Evolutionary conservation across 2,329 filamentous ascomycete genomes (phyloP).

Genomic region (Hypocreales sp.): DNA sequence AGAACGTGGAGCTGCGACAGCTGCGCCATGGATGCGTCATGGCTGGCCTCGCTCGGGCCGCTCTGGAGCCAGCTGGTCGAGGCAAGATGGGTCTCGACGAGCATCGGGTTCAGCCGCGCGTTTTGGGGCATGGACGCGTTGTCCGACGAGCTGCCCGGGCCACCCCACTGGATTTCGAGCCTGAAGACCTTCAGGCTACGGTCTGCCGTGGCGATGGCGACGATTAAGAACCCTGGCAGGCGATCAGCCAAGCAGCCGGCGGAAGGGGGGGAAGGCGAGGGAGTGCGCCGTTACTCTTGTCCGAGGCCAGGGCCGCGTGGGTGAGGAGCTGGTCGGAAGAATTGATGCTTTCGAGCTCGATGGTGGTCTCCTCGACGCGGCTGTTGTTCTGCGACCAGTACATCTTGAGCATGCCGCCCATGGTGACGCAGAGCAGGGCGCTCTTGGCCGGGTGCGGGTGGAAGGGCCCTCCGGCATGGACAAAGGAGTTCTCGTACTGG

Average conservation of each 20-base stretch:
- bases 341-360: conserved; percentile 60
- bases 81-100: conserved; percentile 40
- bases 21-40: conserved; percentile 38
- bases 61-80: conserved; percentile 40
- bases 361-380: conserved; percentile 53
- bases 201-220: conserved; percentile 53
- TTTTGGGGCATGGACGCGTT: conserved; percentile 32
- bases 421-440: conserved; percentile 62
- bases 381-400: conserved; percentile 62
- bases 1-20: conserved; percentile 65
- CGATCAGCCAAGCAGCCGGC: too few relatives aligned
- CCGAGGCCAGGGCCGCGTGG: conserved; percentile 61
- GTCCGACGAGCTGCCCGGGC: conserved; percentile 32
- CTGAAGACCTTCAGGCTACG: conserved; percentile 62
- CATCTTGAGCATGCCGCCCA: conserved; percentile 57
- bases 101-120: conserved; percentile 31
- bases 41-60: conserved; percentile 23
- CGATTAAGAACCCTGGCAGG: conserved; percentile 38
- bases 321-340: conserved; percentile 64
- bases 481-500: conserved; percentile 51
- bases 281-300: conserved; percentile 53
- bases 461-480: conserved; percentile 53
- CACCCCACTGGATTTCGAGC: conserved; percentile 60
- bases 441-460: conserved; percentile 59
- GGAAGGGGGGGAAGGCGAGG: too few relatives aligned